A percentile compares a stretch with the other conserved stretches of the same genome.
These are phyloP conservation scores for Termitomyces sp. DNA, from an alignment of 1,284 basidiomycete species.

Conservation along the genomic window DNA sequence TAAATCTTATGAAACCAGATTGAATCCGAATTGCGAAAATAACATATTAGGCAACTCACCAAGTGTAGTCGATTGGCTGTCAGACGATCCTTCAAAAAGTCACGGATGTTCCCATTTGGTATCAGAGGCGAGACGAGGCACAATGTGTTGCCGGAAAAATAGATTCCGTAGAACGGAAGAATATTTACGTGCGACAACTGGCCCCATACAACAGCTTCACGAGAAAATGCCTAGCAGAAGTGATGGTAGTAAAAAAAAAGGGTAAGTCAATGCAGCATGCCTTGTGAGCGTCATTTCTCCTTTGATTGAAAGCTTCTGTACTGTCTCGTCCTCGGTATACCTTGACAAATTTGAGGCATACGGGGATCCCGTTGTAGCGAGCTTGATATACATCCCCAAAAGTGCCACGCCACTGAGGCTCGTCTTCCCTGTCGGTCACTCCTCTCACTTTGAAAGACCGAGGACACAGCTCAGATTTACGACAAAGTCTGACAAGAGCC, in stretches of 20 bases:
- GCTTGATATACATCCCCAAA: constrained; percentile 14
- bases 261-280: neutral
- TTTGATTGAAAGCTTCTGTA: neutral
- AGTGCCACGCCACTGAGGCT: constrained; percentile 1
- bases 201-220: neutral
- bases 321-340: constrained; percentile 5
- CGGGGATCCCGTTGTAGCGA: neutral
- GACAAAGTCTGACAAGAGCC: constrained; percentile 18
- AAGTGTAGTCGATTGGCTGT: constrained; percentile 1
- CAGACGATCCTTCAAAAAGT: constrained; percentile 11
- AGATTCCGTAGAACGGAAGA: constrained; percentile 22
- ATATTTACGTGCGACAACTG: constrained; percentile 1
- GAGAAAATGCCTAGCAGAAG: neutral
- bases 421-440: constrained; percentile 5
- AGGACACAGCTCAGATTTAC: constrained; percentile 7
- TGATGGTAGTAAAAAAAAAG: neutral
- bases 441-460: constrained; percentile 18
- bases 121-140: constrained; percentile 24
- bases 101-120: constrained; percentile 18
- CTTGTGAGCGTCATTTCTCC: neutral
- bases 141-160: constrained; percentile 11
- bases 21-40: neutral
- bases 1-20: neutral
- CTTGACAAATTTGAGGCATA: constrained; percentile 14
- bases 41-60: neutral